Conservation (phyloP, 192 early-diverging fungal species). For the Coemansia sp. region DNA sequence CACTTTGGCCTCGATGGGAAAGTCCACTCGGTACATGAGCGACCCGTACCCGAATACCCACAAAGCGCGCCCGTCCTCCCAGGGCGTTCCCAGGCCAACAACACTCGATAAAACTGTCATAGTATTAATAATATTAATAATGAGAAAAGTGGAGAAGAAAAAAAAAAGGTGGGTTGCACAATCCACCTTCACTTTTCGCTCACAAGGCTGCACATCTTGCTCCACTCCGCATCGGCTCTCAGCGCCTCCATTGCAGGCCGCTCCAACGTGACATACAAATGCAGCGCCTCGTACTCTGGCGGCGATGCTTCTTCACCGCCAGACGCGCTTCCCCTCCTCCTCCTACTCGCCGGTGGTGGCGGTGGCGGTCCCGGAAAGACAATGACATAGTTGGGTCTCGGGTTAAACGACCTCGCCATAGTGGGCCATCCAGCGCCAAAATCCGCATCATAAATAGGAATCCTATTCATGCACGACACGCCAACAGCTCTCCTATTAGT, state of each 20-base stretch:
- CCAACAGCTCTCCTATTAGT: conserved; percentile 30
- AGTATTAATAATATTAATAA: background rate
- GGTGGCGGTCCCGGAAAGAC: conserved; percentile 46
- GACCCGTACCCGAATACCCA: conserved; percentile 77
- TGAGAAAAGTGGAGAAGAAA: conserved; percentile 4
- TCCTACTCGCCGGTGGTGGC: background rate
- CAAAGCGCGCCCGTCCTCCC: conserved; percentile 37
- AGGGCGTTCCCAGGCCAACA: conserved; percentile 14
- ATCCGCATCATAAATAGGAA: conserved; percentile 45
- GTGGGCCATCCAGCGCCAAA: conserved; percentile 39
- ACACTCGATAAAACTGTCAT: conserved; percentile 16
- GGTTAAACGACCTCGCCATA: conserved; percentile 51
- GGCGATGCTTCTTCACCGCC: too few relatives aligned
- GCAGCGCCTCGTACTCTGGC: conserved; percentile 20
- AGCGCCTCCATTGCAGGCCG: conserved; percentile 36
- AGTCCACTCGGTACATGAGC: conserved; percentile 74
- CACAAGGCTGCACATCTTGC: conserved; percentile 22
- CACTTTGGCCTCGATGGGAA: conserved; percentile 57
- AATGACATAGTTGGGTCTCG: conserved; percentile 46
- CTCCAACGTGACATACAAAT: conserved; percentile 48
- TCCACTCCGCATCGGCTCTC: conserved; percentile 23
- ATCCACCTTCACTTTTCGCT: conserved; percentile 8
- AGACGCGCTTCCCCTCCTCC: too few relatives aligned
- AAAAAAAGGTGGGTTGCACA: background rate
- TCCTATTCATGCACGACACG: conserved; percentile 48